Evolutionary conservation across 352 stramenopile species (phyloP).

Genomic region (Poterioochromonas sp.): DNA sequence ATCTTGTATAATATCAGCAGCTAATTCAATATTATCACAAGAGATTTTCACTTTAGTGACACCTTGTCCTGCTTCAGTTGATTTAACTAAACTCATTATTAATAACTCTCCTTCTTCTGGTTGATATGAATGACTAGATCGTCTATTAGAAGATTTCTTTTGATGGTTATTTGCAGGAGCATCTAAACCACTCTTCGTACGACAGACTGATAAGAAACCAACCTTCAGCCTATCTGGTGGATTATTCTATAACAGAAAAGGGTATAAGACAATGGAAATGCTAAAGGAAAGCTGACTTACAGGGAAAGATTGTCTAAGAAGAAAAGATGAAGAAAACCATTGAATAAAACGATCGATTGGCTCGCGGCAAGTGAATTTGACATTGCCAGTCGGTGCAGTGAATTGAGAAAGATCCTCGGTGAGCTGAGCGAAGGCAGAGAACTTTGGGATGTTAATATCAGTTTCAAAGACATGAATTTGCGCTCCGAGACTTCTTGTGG

Average conservation of each 20-base stretch:
- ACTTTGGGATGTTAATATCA: slow-evolving; percentile 64
- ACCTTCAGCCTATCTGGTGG: neutral
- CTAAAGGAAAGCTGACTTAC: no score
- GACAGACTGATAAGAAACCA: neutral
- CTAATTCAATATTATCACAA: slow-evolving; percentile 71
- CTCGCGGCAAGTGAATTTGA: slow-evolving; percentile 40
- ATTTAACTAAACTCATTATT: neutral
- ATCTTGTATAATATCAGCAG: slow-evolving; percentile 72
- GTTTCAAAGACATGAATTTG: slow-evolving; percentile 75
- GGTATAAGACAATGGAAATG: neutral
- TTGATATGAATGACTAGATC: neutral
- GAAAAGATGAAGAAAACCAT: slow-evolving; percentile 42
- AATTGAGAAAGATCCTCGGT: slow-evolving; percentile 10
- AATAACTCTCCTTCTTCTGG: neutral
- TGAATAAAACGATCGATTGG: slow-evolving; percentile 34
- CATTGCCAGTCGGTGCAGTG: slow-evolving; percentile 8
- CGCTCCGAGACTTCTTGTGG: slow-evolving; percentile 60
- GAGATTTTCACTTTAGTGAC: slow-evolving; percentile 44
- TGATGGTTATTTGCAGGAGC: neutral
- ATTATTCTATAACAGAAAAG: neutral
- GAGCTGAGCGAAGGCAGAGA: slow-evolving; percentile 60
- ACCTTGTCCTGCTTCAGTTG: neutral
- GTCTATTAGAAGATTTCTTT: neutral
- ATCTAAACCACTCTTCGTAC: neutral
- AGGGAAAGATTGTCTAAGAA: no score